Evolutionary conservation across 2,329 filamentous ascomycete species (phyloP).

Genomic region (Mycocentrospora acerina): DNA sequence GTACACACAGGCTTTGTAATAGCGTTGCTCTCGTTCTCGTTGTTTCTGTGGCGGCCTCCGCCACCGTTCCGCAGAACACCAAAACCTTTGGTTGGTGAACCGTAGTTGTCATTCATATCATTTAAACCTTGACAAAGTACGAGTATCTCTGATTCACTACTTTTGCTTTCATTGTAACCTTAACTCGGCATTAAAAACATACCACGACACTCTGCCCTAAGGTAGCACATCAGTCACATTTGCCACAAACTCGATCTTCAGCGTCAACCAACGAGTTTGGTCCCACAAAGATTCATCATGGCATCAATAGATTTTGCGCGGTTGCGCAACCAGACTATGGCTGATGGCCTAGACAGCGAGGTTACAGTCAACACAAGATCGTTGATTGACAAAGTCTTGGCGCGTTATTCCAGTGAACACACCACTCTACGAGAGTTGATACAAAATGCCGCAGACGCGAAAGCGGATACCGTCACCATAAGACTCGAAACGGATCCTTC

Average conservation of each 20-base stretch:
- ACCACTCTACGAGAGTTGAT: slow-evolving; percentile 85
- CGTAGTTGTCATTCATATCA: too few species aligned
- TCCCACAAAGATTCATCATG: slow-evolving; percentile 19
- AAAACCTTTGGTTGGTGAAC: not conserved
- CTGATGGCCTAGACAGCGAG: slow-evolving; percentile 89
- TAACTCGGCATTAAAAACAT: not conserved
- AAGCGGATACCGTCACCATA: slow-evolving; percentile 84
- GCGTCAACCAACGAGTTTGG: not conserved
- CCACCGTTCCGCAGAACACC: slow-evolving; percentile 22
- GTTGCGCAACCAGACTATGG: slow-evolving; percentile 84
- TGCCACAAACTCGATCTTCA: not conserved
- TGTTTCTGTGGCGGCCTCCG: slow-evolving; percentile 20
- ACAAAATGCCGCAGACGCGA: slow-evolving; percentile 97
- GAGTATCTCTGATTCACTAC: not conserved
- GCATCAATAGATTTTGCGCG: slow-evolving; percentile 58
- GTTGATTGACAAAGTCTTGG: slow-evolving; percentile 95
- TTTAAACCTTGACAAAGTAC: too few species aligned
- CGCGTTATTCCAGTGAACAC: slow-evolving; percentile 95
- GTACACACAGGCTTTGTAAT: slow-evolving; percentile 13
- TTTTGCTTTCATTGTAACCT: not conserved
- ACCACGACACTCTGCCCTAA: too few species aligned
- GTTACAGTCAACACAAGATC: slow-evolving; percentile 97
- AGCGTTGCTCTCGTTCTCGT: slow-evolving; percentile 21
- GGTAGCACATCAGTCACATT: not conserved
- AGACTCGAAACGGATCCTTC: slow-evolving; percentile 92